Evolutionary conservation across 2,329 filamentous ascomycete genomes (phyloP), one percentile per base, ranked within the genome.

Genomic region (Conoideocrella luteorostrata): DNA sequence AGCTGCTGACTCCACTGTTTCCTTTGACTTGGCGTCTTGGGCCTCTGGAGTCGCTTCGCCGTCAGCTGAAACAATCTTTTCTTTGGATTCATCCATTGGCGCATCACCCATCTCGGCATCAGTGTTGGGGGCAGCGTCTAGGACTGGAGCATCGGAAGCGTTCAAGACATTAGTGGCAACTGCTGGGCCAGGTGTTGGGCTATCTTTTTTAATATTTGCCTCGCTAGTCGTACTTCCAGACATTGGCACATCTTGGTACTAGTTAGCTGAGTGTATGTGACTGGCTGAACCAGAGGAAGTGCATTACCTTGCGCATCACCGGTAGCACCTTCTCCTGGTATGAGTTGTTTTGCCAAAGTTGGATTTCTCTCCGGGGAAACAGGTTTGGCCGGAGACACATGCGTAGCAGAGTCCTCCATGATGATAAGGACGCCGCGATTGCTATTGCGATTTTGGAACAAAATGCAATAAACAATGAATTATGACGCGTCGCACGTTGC

Each of bases 41-140:
- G 66, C 68, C 4, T 71, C 66, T 13, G 69, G 68, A 34, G 77
- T 77, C 29, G 67, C 60, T 23, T 67, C 62, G 12, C 68, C 70
- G 28, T 72, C 74, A n/a, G 66, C 66, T 12, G 66, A 65, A 32
- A 62, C 67, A 47, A 58, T 63, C 18, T 66, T 66, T 32, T 75
- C 67, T 51, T 80, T 78, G 15, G 68, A 60, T n/a, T 5, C 33
- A 21, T 74, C 71, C 36, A 72, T 68, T 35, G 70, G 69, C 47
- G 69, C 78, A 52, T 86, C 86, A 46, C 76, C 83, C 86, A 91
- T 91, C 55, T 90, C 87, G 59, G 89, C 84, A 58, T 93, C 87
- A 53, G 85, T 83, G 50, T 68, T 75, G 49, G n/a, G n/a, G n/a
- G 75, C 69, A 43, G 77, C 77, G 55, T 86, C 78, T 46, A 56